A percentile compares a stretch with the other conserved stretches of the same genome.
Evolutionary conservation across 1,284 basidiomycete species (phyloP).

Genomic region (Apiotrichum mycotoxinovorans): DNA sequence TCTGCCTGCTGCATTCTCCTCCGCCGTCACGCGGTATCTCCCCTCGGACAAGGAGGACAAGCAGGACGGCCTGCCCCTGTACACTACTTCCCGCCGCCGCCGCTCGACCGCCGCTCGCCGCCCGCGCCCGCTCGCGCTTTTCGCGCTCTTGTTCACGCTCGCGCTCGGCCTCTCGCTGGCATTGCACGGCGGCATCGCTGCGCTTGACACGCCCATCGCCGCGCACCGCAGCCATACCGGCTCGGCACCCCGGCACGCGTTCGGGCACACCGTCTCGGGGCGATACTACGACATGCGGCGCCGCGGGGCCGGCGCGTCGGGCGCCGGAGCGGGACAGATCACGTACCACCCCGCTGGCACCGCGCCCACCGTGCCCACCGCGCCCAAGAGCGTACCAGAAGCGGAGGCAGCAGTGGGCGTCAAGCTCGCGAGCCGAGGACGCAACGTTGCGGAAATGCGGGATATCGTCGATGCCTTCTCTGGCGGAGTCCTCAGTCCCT

Average conservation of each 20-base stretch:
- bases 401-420: too few relatives aligned
- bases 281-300: background rate
- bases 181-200: background rate
- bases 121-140: background rate
- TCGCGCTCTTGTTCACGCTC: background rate
- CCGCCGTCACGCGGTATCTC: too few relatives aligned
- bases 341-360: background rate
- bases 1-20: too few relatives aligned
- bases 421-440: background rate
- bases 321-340: background rate
- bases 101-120: background rate
- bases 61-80: too few relatives aligned
- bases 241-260: background rate
- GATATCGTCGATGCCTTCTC: background rate
- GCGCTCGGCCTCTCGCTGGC: background rate
- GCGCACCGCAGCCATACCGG: background rate
- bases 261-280: background rate
- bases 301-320: background rate
- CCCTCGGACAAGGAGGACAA: too few relatives aligned
- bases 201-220: background rate
- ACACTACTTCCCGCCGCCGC: background rate
- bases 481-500: background rate
- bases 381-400: too few relatives aligned
- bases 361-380: background rate
- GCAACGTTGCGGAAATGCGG: background rate